phyloP scores from a whole-genome alignment of 768 basidiomycete species.

The Lepiota brunneoincarnata region DNA sequence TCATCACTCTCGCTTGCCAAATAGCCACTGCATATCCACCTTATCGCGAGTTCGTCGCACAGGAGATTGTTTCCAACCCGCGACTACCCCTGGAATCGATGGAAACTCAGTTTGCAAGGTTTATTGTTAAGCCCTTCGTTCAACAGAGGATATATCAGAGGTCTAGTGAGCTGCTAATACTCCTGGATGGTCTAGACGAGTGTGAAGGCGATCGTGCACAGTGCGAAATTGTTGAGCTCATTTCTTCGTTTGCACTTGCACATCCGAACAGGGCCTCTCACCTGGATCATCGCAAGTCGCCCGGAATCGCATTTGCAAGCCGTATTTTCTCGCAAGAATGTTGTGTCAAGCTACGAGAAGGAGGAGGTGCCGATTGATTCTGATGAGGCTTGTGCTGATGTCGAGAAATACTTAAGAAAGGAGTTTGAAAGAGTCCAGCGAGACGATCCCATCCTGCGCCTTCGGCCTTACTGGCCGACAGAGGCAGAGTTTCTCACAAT shows the following conservation, averaged over 20 bases:
- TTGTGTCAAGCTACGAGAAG: neutral
- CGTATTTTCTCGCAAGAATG: slow-evolving; percentile 1
- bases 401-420: no score
- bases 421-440: neutral
- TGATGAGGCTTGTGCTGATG: neutral
- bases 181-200: slow-evolving; percentile 25
- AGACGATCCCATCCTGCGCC: neutral
- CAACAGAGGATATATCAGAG: neutral
- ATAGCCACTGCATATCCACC: no score
- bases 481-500: neutral
- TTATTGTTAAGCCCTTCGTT: neutral
- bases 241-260: neutral
- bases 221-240: slow-evolving; percentile 11
- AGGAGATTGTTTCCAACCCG: no score
- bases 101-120: no score
- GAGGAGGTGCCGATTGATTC: slow-evolving; percentile 1
- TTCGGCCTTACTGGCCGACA: neutral
- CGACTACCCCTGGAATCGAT: no score
- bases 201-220: slow-evolving; percentile 16
- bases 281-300: slow-evolving; percentile 23
- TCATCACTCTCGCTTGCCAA: no score
- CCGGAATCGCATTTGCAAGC: slow-evolving; percentile 20
- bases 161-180: slow-evolving; percentile 12
- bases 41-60: no score
- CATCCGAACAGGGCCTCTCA: slow-evolving; percentile 12